A percentile compares a stretch with the other conserved stretches of the same genome.
Conservation (phyloP, 176 grass and related monocot genomes). For the Tuctoria greenei region DNA sequence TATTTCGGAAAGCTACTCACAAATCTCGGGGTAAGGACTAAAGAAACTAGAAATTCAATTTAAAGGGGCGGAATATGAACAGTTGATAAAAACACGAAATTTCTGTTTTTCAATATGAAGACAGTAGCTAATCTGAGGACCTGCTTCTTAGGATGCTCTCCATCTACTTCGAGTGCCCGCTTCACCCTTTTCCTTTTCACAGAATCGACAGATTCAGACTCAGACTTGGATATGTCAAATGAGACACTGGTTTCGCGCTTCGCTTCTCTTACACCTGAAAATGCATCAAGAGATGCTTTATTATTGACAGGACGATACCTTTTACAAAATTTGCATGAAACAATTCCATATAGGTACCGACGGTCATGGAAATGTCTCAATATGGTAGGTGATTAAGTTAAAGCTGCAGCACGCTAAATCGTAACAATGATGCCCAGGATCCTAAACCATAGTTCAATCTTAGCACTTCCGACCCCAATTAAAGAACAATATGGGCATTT, state of each 20-base stretch:
- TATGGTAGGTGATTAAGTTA: slow-evolving; percentile 5
- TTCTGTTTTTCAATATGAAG: neutral
- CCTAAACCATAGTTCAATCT: neutral
- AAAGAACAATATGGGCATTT: neutral
- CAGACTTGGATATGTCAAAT: slow-evolving; percentile 13
- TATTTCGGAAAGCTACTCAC: neutral
- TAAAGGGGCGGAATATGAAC: neutral
- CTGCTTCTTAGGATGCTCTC: slow-evolving; percentile 35
- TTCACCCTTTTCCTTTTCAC: slow-evolving; percentile 51
- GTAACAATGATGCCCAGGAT: neutral
- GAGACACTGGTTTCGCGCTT: slow-evolving; percentile 30
- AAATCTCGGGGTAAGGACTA: neutral
- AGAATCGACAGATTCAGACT: slow-evolving; percentile 19
- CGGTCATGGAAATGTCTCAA: neutral
- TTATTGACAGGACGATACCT: neutral
- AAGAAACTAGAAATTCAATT: slow-evolving; percentile 7
- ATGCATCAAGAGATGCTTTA: slow-evolving; percentile 8
- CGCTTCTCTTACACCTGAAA: slow-evolving; percentile 39
- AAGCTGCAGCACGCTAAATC: neutral
- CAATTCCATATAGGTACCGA: neutral
- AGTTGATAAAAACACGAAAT: neutral
- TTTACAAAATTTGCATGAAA: neutral
- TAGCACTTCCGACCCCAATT: neutral
- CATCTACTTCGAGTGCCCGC: slow-evolving; percentile 30
- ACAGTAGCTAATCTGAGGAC: neutral